phyloP scores from a whole-genome alignment of 2,329 filamentous ascomycete species.

The Phialocephala subalpina region DNA sequence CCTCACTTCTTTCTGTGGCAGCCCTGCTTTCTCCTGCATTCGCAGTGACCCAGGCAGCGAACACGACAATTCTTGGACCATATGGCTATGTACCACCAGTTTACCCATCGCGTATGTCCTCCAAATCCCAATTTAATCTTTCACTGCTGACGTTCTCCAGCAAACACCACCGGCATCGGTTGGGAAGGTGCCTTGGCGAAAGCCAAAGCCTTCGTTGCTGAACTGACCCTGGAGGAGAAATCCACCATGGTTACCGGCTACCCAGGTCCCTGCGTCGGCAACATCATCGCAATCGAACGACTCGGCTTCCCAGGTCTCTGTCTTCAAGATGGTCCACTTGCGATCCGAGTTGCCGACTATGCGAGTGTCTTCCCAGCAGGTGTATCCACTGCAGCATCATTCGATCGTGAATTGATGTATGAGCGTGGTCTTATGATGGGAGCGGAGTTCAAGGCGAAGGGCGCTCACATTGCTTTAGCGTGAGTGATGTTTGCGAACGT shows the following conservation, averaged over 20 bases:
- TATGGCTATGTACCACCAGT: conserved; percentile 26
- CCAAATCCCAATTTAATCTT: neutral
- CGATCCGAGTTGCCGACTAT: conserved; percentile 74
- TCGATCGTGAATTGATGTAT: conserved; percentile 68
- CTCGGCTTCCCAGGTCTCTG: conserved; percentile 39
- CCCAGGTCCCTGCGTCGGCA: conserved; percentile 35
- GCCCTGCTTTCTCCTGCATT: conserved; percentile 32
- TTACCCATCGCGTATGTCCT: conserved; percentile 36
- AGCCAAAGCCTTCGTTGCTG: conserved; percentile 70
- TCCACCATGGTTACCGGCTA: conserved; percentile 47
- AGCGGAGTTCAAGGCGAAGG: conserved; percentile 74
- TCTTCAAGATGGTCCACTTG: conserved; percentile 59
- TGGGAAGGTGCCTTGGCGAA: conserved; percentile 76
- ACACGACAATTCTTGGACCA: conserved; percentile 33
- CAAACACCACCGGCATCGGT: conserved; percentile 28
- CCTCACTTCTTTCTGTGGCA: conserved; percentile 19
- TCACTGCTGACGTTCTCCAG: conserved; percentile 40
- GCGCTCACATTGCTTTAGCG: conserved; percentile 74
- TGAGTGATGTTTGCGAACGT: conserved; percentile 29
- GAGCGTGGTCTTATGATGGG: conserved; percentile 55
- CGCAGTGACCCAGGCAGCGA: conserved; percentile 28
- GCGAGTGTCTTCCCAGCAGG: conserved; percentile 75
- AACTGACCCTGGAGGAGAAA: conserved; percentile 82
- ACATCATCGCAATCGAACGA: conserved; percentile 35
- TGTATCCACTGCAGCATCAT: conserved; percentile 72